A percentile compares a stretch with the other conserved stretches of the same genome.
These are phyloP conservation scores for Clarireedia monteithiana DNA, from an alignment of 2,329 filamentous ascomycete genomes.

Conservation along the genomic window DNA sequence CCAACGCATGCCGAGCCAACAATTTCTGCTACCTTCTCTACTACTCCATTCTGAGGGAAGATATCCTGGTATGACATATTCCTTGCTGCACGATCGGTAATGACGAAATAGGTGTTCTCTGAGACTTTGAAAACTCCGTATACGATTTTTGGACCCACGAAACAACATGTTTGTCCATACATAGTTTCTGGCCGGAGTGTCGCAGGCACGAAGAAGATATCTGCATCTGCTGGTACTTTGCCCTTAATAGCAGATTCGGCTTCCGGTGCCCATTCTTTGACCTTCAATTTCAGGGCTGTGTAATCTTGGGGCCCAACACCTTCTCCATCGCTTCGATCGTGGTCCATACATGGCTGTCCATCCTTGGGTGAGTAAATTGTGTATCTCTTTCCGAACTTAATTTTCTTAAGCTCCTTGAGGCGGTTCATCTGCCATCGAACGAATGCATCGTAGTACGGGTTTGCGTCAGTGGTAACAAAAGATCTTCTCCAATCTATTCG, in stretches of 20 bases:
- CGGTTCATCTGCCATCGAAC: conserved; percentile 96
- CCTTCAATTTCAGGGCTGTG: conserved; percentile 82
- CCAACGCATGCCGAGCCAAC: conserved; percentile 76
- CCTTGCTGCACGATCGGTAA: conserved; percentile 73
- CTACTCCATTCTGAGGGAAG: conserved; percentile 68
- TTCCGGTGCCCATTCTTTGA: conserved; percentile 78
- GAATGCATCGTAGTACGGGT: conserved; percentile 94
- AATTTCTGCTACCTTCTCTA: conserved; percentile 68
- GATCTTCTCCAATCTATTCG: conserved; percentile 89
- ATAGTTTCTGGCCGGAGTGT: conserved; percentile 95
- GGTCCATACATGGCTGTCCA: conserved; percentile 80
- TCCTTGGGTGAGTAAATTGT: conserved; percentile 91
- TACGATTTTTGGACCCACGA: conserved; percentile 80
- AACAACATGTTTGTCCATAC: conserved; percentile 97
- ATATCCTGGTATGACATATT: conserved; percentile 96
- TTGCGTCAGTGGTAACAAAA: conserved; percentile 92
- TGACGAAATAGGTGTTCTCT: conserved; percentile 73
- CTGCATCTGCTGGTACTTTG: conserved; percentile 70
- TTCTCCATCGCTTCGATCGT: conserved; percentile 75
- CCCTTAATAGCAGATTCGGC: conserved; percentile 64
- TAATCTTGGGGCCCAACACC: conserved; percentile 86
- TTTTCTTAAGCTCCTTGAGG: conserved; percentile 81
- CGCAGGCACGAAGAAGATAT: conserved; percentile 84
- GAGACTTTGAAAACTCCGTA: conserved; percentile 83
- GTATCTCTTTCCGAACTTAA: conserved; percentile 88